phyloP scores from a whole-genome alignment of 257 asterid species.

The Capsicum baccatum region DNA sequence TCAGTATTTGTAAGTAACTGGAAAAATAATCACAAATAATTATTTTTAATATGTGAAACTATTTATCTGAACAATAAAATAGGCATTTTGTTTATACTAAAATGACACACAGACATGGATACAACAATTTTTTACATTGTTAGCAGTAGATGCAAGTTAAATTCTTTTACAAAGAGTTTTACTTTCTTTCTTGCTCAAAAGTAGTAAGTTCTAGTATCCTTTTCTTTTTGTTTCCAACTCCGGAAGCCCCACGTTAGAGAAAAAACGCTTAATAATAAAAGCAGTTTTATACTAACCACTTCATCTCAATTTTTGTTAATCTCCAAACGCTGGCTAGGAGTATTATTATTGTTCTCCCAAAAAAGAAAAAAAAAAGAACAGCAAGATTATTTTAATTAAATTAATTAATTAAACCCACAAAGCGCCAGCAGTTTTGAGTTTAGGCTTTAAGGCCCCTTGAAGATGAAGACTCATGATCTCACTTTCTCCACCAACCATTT shows the following conservation, averaged over 20 bases:
- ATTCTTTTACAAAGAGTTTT: too few relatives aligned
- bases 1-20: too few relatives aligned
- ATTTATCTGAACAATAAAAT: too few relatives aligned
- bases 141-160: too few relatives aligned
- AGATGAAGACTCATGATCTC: constrained; percentile 85
- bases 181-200: too few relatives aligned
- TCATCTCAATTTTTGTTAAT: neutral
- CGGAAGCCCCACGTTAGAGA: neutral
- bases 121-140: neutral
- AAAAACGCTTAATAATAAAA: neutral
- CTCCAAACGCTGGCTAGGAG: neutral
- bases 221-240: too few relatives aligned
- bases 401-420: constrained; percentile 55
- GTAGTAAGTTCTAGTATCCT: too few relatives aligned
- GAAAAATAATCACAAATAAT: too few relatives aligned
- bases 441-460: constrained; percentile 58
- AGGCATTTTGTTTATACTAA: neutral
- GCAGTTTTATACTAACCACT: too few relatives aligned
- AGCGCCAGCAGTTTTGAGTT: constrained; percentile 79
- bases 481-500: constrained; percentile 70
- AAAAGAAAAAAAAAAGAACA: neutral
- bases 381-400: neutral
- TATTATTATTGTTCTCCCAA: neutral
- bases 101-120: neutral
- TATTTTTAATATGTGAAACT: too few relatives aligned